These are phyloP conservation scores for Termitomyces sp. DNA, from an alignment of 768 basidiomycete genomes.

Conservation along the genomic window DNA sequence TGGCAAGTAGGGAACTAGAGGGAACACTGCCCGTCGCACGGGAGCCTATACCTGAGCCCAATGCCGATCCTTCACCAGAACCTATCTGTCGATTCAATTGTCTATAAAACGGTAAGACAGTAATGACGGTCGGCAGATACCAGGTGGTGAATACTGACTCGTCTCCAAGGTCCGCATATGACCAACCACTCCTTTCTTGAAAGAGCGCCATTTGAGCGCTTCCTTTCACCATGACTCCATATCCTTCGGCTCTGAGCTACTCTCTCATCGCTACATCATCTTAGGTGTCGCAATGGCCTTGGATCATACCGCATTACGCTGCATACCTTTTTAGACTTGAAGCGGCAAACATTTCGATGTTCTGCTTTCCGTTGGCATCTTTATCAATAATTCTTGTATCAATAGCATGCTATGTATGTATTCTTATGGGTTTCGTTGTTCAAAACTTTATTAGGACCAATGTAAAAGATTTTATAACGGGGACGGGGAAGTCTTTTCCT, in stretches of 20 bases:
- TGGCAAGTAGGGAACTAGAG: constrained; percentile 1
- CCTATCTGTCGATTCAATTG: constrained; percentile 15
- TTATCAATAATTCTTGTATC: constrained; percentile 2
- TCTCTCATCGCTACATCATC: neutral
- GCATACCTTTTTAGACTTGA: neutral
- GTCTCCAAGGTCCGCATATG: neutral
- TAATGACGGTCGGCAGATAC: neutral
- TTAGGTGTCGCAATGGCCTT: neutral
- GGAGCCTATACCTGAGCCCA: constrained; percentile 11
- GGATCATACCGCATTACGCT: neutral
- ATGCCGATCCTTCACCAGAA: constrained; percentile 5
- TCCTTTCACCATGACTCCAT: neutral
- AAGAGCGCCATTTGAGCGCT: neutral
- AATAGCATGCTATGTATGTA: neutral
- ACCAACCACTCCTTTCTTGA: neutral
- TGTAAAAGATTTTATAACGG: neutral
- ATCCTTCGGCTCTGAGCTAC: neutral
- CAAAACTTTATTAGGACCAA: neutral
- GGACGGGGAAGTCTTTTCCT: no score
- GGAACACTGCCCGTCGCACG: constrained; percentile 8
- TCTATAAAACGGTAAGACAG: constrained; percentile 12
- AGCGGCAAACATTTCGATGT: neutral
- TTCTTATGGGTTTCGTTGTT: neutral
- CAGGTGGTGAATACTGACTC: neutral
- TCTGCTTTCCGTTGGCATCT: neutral